Evolutionary conservation across 2,329 filamentous ascomycete genomes (phyloP).

Genomic region (Verticillium zaregamsianum): DNA sequence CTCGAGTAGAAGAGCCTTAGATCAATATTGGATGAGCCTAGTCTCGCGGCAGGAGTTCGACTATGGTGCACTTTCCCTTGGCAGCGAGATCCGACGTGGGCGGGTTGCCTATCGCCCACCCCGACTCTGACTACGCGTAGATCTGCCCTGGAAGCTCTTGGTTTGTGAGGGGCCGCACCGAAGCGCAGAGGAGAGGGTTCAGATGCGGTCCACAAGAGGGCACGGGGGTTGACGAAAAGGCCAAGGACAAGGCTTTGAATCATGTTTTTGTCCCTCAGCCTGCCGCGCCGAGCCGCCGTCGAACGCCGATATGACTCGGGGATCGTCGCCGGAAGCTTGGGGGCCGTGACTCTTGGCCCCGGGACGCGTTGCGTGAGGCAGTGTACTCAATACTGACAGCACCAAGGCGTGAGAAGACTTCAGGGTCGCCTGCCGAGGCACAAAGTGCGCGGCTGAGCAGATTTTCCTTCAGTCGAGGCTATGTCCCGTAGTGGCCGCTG

Average conservation of each 20-base stretch:
- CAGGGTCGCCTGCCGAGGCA: neutral
- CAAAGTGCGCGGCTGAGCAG: neutral
- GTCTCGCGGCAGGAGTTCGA: neutral
- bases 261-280: neutral
- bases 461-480: neutral
- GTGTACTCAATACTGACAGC: neutral
- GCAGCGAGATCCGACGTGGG: neutral
- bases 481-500: neutral
- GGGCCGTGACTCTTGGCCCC: neutral
- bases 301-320: neutral
- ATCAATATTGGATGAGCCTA: neutral
- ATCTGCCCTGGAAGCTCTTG: neutral
- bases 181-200: neutral
- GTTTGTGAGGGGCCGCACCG: neutral
- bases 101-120: neutral
- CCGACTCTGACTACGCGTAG: neutral
- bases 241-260: neutral
- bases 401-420: neutral
- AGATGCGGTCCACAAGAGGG: neutral
- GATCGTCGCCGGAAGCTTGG: neutral
- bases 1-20: neutral
- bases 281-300: neutral
- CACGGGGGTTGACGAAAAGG: too few species aligned
- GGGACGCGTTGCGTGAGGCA: neutral
- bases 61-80: neutral